A percentile compares a stretch with the other conserved stretches of the same genome.
phyloP scores from a whole-genome alignment of 2,329 filamentous ascomycete species.

The Cladosporium sp. region DNA sequence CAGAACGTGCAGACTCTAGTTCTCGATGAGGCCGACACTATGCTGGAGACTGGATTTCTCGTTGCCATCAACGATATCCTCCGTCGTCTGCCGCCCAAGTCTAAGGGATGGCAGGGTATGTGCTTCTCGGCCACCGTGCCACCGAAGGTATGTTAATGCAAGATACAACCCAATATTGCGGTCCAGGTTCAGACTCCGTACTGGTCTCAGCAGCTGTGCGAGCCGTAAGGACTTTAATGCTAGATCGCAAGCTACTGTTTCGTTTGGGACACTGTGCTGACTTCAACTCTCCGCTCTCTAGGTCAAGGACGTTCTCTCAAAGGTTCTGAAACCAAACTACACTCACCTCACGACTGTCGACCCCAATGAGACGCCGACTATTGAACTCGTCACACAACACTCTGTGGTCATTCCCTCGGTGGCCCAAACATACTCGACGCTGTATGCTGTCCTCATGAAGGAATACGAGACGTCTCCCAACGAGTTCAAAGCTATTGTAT shows the following conservation, averaged over 20 bases:
- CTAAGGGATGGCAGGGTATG: slow-evolving; percentile 51
- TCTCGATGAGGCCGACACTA: slow-evolving; percentile 79
- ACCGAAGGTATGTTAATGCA: slow-evolving; percentile 28
- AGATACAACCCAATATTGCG: neutral
- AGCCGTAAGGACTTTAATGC: neutral
- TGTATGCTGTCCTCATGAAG: slow-evolving; percentile 47
- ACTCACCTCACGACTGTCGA: slow-evolving; percentile 47
- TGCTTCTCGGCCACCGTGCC: slow-evolving; percentile 51
- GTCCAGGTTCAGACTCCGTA: neutral
- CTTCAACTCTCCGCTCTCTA: neutral
- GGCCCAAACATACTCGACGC: slow-evolving; percentile 46
- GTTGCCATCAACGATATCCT: slow-evolving; percentile 55
- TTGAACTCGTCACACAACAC: slow-evolving; percentile 53
- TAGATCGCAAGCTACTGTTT: neutral
- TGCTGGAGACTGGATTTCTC: slow-evolving; percentile 60
- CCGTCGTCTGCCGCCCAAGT: slow-evolving; percentile 52
- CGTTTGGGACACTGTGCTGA: neutral
- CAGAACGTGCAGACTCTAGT: slow-evolving; percentile 47
- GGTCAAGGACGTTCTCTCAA: slow-evolving; percentile 47
- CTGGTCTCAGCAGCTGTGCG: neutral
- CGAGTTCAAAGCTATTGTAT: slow-evolving; percentile 49
- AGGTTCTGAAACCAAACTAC: slow-evolving; percentile 45
- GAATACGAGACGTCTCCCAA: slow-evolving; percentile 42
- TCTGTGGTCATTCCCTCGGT: slow-evolving; percentile 42
- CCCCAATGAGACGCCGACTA: slow-evolving; percentile 46